phyloP scores from a whole-genome alignment of 192 early-diverging fungal species.

The Backusella parvicylindrica region DNA sequence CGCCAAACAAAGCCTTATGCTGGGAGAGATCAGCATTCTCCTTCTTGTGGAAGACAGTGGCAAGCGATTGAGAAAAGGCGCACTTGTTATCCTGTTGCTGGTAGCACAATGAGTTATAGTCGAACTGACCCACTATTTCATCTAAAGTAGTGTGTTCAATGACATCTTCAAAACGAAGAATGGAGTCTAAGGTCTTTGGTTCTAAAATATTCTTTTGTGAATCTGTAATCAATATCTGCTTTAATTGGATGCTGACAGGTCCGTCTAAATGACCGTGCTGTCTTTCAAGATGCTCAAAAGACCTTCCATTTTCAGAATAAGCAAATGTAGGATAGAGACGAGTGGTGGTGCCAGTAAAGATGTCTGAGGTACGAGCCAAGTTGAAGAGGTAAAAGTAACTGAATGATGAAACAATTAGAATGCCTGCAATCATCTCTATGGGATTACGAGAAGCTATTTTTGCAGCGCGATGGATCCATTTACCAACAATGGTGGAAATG shows the following conservation, averaged over 20 bases:
- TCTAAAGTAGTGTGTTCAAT: slow-evolving; percentile 35
- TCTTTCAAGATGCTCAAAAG: neutral
- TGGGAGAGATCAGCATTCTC: neutral
- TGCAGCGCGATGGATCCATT: slow-evolving; percentile 43
- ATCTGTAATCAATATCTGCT: slow-evolving; percentile 52
- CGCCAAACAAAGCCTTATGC: slow-evolving; percentile 2
- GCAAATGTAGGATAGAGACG: slow-evolving; percentile 44
- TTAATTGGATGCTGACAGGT: slow-evolving; percentile 52
- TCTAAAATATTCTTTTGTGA: slow-evolving; percentile 42
- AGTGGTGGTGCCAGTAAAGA: slow-evolving; percentile 46
- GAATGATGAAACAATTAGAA: slow-evolving; percentile 69
- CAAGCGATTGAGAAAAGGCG: slow-evolving; percentile 18
- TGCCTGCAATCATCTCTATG: slow-evolving; percentile 74
- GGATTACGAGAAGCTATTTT: slow-evolving; percentile 63
- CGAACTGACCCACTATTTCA: slow-evolving; percentile 11
- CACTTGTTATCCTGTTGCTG: slow-evolving; percentile 15
- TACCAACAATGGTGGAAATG: slow-evolving; percentile 25
- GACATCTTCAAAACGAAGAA: slow-evolving; percentile 33
- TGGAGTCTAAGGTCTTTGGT: slow-evolving; percentile 40
- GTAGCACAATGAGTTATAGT: slow-evolving; percentile 33
- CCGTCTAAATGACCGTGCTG: neutral
- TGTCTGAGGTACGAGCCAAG: slow-evolving; percentile 61
- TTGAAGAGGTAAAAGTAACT: slow-evolving; percentile 76
- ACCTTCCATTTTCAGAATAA: slow-evolving; percentile 12
- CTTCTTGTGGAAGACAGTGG: neutral